phyloP scores from a whole-genome alignment of 176 grass and related monocot species.

The Paspalum vaginatum region DNA sequence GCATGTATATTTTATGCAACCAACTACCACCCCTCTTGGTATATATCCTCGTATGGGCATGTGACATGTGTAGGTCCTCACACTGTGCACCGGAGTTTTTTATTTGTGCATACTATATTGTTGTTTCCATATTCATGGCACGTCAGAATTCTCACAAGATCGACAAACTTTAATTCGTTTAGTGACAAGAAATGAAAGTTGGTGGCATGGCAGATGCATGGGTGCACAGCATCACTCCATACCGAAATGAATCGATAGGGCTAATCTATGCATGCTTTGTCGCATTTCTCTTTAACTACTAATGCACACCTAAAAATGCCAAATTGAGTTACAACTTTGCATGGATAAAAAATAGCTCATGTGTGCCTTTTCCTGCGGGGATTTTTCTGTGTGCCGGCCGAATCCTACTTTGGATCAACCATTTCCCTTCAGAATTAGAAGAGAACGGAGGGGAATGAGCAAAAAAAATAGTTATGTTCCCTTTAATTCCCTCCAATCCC shows the following conservation, averaged over 20 bases:
- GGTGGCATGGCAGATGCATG: background rate
- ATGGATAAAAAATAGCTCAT: background rate
- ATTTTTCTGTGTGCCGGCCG: too few relatives aligned
- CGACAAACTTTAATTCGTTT: background rate
- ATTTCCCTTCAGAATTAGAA: too few relatives aligned
- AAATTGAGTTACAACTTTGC: background rate
- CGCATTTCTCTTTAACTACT: background rate
- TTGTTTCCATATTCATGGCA: background rate
- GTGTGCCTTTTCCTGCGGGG: background rate
- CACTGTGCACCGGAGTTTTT: background rate
- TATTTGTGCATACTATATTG: background rate
- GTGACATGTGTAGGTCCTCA: background rate
- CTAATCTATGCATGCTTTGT: background rate
- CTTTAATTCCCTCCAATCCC: too few relatives aligned
- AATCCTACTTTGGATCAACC: too few relatives aligned
- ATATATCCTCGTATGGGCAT: slow-evolving; percentile 22
- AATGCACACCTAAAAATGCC: background rate
- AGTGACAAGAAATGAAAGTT: background rate
- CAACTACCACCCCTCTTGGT: background rate
- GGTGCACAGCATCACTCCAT: background rate
- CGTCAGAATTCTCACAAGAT: background rate
- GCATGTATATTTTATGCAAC: background rate
- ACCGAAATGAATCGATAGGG: background rate
- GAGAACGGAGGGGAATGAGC: too few relatives aligned
- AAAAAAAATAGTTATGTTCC: too few relatives aligned